Conservation (phyloP, 2,329 filamentous ascomycete genomes). For the Calonectria fujianensis region DNA sequence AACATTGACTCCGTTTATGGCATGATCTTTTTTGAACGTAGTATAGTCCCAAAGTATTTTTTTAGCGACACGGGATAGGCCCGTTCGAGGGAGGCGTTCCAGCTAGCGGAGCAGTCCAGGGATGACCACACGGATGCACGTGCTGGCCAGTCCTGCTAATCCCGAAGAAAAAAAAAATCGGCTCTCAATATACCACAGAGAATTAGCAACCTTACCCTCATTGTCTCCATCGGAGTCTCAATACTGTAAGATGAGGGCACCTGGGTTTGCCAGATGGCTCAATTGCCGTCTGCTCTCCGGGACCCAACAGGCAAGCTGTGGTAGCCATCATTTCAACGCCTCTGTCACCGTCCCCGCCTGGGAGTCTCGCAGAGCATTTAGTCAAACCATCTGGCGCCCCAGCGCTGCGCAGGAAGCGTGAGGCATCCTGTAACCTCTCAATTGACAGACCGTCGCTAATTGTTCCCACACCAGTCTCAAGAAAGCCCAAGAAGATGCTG, state of each 20-base stretch:
- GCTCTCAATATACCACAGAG: slow-evolving; percentile 52
- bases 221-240: slow-evolving; percentile 51
- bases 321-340: slow-evolving; percentile 54
- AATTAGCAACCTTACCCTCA: slow-evolving; percentile 53
- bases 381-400: slow-evolving; percentile 56
- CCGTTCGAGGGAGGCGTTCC: slow-evolving; percentile 22
- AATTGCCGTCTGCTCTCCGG: slow-evolving; percentile 61
- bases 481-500: slow-evolving; percentile 72
- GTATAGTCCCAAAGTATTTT: neutral
- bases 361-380: slow-evolving; percentile 58
- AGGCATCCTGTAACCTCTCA: slow-evolving; percentile 39
- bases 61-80: slow-evolving; percentile 20
- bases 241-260: slow-evolving; percentile 62
- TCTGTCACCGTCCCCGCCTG: slow-evolving; percentile 48
- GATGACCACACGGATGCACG: slow-evolving; percentile 42
- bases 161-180: slow-evolving; percentile 59
- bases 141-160: slow-evolving; percentile 52
- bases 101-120: slow-evolving; percentile 4
- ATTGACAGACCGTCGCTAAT: slow-evolving; percentile 43
- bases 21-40: neutral
- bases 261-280: slow-evolving; percentile 64
- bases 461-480: slow-evolving; percentile 61
- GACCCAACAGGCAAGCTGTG: slow-evolving; percentile 54
- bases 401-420: slow-evolving; percentile 66
- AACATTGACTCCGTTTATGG: neutral